Evolutionary conservation across 2,329 filamentous ascomycete species (phyloP).

Genomic region (Xylariomycetidae sp.): DNA sequence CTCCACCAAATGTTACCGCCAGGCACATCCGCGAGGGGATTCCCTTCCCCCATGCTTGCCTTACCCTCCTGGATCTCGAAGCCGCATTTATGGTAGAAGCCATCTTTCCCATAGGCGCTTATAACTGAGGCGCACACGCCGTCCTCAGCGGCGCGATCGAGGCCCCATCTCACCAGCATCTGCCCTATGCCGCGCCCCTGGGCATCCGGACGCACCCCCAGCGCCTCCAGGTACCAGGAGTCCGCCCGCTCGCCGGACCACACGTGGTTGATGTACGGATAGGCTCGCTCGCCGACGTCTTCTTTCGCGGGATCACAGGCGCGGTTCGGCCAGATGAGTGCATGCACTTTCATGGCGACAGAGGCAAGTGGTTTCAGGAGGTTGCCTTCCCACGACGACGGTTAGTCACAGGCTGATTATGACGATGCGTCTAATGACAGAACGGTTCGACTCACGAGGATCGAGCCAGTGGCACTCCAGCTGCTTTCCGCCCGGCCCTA

Average conservation of each 20-base stretch:
- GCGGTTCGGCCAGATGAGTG: too few species aligned
- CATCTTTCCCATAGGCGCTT: conserved; percentile 31
- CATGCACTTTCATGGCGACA: neutral
- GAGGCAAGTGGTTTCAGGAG: too few species aligned
- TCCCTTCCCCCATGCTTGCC: too few species aligned
- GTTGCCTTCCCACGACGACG: too few species aligned
- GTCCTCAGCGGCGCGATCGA: conserved; percentile 30
- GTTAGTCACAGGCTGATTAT: too few species aligned
- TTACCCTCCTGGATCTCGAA: neutral
- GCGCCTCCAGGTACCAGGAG: conserved; percentile 32
- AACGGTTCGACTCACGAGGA: too few species aligned
- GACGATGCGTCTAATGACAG: too few species aligned
- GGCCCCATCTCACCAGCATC: conserved; percentile 34
- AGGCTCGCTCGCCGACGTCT: conserved; percentile 14
- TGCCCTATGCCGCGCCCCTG: conserved; percentile 32
- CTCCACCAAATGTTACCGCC: too few species aligned
- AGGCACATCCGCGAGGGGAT: too few species aligned
- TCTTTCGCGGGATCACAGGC: conserved; percentile 14
- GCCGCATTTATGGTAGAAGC: conserved; percentile 25
- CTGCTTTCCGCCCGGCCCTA: too few species aligned
- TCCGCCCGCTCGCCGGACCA: conserved; percentile 25
- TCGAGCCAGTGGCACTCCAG: too few species aligned
- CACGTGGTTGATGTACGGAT: conserved; percentile 16
- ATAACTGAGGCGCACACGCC: conserved; percentile 33
- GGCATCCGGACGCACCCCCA: conserved; percentile 32